A percentile compares a stretch with the other conserved stretches of the same genome.
Evolutionary conservation across 768 basidiomycete species (phyloP).

Genomic region (Pisolithus tinctorius): DNA sequence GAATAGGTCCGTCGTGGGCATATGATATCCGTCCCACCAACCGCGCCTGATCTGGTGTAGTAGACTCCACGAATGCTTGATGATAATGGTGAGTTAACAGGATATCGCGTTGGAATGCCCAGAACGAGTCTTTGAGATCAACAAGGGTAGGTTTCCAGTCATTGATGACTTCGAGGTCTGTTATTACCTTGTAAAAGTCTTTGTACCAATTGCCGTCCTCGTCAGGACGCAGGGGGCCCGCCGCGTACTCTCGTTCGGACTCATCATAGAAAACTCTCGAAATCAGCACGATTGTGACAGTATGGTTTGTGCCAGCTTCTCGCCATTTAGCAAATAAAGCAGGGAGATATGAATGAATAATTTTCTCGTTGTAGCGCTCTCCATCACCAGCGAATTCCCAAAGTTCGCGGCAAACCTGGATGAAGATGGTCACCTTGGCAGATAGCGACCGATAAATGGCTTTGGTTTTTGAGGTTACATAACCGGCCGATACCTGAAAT

Average conservation of each 20-base stretch:
- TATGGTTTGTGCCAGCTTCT: slow-evolving; percentile 82
- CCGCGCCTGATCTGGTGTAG: slow-evolving; percentile 44
- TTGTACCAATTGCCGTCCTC: slow-evolving; percentile 82
- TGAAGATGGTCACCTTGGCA: slow-evolving; percentile 88
- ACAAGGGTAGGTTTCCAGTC: slow-evolving; percentile 88
- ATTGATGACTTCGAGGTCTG: slow-evolving; percentile 80
- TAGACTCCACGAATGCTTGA: slow-evolving; percentile 49
- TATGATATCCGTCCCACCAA: slow-evolving; percentile 74
- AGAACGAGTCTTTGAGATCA: slow-evolving; percentile 81
- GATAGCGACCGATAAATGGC: slow-evolving; percentile 85
- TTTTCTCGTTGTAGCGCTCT: slow-evolving; percentile 92
- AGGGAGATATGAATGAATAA: slow-evolving; percentile 95
- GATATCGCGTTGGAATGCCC: slow-evolving; percentile 89
- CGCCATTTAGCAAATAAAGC: slow-evolving; percentile 82
- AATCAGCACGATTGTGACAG: slow-evolving; percentile 89
- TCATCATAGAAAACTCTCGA: slow-evolving; percentile 87
- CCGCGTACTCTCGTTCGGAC: slow-evolving; percentile 73
- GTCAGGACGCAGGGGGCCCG: slow-evolving; percentile 71
- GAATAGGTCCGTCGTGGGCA: slow-evolving; percentile 92
- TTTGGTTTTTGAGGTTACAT: slow-evolving; percentile 78
- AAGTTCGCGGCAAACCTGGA: slow-evolving; percentile 92
- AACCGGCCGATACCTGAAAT: slow-evolving; percentile 69
- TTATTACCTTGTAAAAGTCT: slow-evolving; percentile 94
- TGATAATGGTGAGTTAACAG: slow-evolving; percentile 86
- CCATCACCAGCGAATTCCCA: slow-evolving; percentile 98